Evolutionary conservation across 257 asterid genomes (phyloP), one percentile per base, ranked within the genome.

Genomic region (Linderniella brevidens): DNA sequence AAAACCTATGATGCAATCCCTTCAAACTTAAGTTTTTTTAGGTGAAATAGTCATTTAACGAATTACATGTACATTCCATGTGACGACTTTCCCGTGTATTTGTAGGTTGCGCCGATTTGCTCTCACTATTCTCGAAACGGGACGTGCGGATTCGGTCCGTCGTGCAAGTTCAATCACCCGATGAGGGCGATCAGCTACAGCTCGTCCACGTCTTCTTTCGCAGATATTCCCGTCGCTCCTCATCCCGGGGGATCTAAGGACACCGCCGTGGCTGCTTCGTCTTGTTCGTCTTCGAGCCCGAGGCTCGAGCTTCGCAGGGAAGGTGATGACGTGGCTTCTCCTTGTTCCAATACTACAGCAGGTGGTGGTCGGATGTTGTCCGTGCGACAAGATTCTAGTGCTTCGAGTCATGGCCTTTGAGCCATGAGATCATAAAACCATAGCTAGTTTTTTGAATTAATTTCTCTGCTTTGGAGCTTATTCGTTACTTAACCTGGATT

Each of bases 151-250:
- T 86, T 77, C 37, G 97, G 96, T 54, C 80, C 84, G 4, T 70
- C 82, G 0, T 86, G 97, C 82, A 82, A 68, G 64, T 86, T 82
- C 19, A 82, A 86, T 60, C 97, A 86, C 51, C 97, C 97, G 11
- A 77, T 82, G 76, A 69, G 80, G 50, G 49, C 71, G 18, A 58
- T 82, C 64, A 77, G 85, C 67, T 82, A 86, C 57, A 72, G 93
- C 52, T 71, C 93, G 16, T 86, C 97, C 1, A 75, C 87, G 42
- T 86, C 97, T 48, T 77, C 94, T 59, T 87, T 86, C 54, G 70
- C 93, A 19, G 95, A 80, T 60, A 70, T 87, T 85, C 92, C 87
- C 10, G 83, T 80, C 35, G 86, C 92, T 55, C 97, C 94, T 50
- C 79, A 77, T 61, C 92, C 95, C 0, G 76, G 75, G 56, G 90